A percentile compares a stretch with the other conserved stretches of the same genome.
These are phyloP conservation scores for Boletus holoroseus DNA, from an alignment of 1,284 basidiomycete species.

Conservation along the genomic window DNA sequence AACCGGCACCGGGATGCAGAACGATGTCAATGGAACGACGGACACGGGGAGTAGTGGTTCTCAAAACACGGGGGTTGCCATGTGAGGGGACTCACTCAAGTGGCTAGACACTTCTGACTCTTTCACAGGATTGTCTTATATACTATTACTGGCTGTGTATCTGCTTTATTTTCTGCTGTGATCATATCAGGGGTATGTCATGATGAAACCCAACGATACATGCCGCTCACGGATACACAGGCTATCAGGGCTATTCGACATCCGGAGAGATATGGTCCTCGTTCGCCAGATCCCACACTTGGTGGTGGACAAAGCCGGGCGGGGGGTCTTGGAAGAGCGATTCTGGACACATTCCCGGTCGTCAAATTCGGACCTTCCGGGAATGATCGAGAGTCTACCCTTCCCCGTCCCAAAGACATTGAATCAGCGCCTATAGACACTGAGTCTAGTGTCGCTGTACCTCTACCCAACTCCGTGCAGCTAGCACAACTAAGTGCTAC, in stretches of 20 bases:
- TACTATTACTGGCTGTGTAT: constrained; percentile 79
- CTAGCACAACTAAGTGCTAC: constrained; percentile 6
- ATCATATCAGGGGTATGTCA: constrained; percentile 71
- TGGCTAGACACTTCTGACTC: constrained; percentile 3
- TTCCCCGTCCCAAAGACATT: constrained; percentile 31
- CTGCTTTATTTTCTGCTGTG: constrained; percentile 73
- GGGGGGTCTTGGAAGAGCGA: constrained; percentile 78
- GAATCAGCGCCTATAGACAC: constrained; percentile 22
- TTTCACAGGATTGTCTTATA: constrained; percentile 75
- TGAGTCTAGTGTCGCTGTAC: background rate
- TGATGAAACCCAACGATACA: background rate
- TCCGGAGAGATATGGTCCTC: constrained; percentile 87
- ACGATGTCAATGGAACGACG: constrained; percentile 14
- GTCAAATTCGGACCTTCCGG: constrained; percentile 66
- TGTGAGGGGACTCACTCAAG: constrained; percentile 39
- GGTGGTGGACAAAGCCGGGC: constrained; percentile 66
- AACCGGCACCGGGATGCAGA: constrained; percentile 34
- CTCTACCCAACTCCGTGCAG: constrained; percentile 12
- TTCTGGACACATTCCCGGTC: constrained; percentile 90
- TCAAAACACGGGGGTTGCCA: constrained; percentile 64
- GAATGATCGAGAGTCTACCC: constrained; percentile 7
- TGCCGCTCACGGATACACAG: constrained; percentile 33
- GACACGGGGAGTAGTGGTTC: constrained; percentile 18
- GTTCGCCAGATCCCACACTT: constrained; percentile 41
- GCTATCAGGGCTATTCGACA: constrained; percentile 79